Base-by-base conservation (phyloP, 2,329 filamentous ascomycete genomes). In the Aspergillus sp. region DNA sequence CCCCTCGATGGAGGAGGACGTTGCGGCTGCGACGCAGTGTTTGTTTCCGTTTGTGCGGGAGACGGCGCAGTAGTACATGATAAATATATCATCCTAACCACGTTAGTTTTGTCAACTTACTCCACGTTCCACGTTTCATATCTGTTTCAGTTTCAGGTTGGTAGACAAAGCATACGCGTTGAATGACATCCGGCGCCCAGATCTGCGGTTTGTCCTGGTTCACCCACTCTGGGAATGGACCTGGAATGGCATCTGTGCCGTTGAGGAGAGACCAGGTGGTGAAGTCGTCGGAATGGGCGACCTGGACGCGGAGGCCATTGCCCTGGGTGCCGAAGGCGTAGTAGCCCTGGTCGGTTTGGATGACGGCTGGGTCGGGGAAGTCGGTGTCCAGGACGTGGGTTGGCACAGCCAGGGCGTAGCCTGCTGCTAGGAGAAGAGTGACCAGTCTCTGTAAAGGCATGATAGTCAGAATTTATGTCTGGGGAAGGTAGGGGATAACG, bases 21-120 rank as follows among this genome's bases (percentile, higher is more conserved):
- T 75, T 2, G 85, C 85, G 3, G 78, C 78, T 45, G 85, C 86
- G 57, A 89, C 73, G 73, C 86, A 89, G 70, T 88, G 85, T 46
- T 76, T 72, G 6, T 64, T 65, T 2, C 72, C 64, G 44, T 67
- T 66, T 19, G 43, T 6, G 14, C 9, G 33, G 6, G 77, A 73
- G 62, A 80, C 72, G 21, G 80, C 84, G 3, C 80, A 78, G 70
- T 84, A 87, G 74, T 87, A 87, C 74, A 88, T 79, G 40, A 86
- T 79, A 66, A 84, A 87, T 27, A 72, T 77, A 44, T 77, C 73
- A 5, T 71, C 62, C 72, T 77, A 48, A 17, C 17, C 17, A 17
- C 17, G 17, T 17, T 17, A 17, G 17, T 17, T 17, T 17, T 17
- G 17, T 17, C 17, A 17, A 17, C 17, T 17, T 17, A 19, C 19